phyloP scores from a whole-genome alignment of 1,284 basidiomycete species.

The Papiliotrema flavescens region DNA sequence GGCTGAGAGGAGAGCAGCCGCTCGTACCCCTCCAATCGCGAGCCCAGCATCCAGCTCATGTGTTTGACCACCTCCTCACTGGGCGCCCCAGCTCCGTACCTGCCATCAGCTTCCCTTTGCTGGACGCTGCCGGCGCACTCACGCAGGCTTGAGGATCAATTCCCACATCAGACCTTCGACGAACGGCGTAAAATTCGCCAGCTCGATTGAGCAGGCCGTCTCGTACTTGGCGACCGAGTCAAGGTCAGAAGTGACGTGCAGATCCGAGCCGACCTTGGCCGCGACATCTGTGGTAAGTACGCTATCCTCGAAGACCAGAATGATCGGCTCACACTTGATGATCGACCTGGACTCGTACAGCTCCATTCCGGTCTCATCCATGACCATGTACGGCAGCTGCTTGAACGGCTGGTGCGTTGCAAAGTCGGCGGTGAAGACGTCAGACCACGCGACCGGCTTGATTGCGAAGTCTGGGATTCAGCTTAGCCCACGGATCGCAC shows the following conservation, averaged over 20 bases:
- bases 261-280: conserved; percentile 13
- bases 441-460: neutral
- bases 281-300: conserved; percentile 24
- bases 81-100: conserved; percentile 23
- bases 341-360: conserved; percentile 59
- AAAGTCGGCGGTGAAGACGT: neutral
- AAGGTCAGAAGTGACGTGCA: conserved; percentile 41
- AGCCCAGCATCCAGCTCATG: conserved; percentile 39
- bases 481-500: neutral
- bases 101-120: conserved; percentile 1
- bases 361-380: conserved; percentile 20
- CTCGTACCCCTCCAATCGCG: conserved; percentile 55
- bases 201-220: conserved; percentile 58
- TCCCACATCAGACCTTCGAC: conserved; percentile 50
- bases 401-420: conserved; percentile 59
- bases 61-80: conserved; percentile 39
- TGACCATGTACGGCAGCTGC: conserved; percentile 60
- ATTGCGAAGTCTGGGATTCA: neutral
- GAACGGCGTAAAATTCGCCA: conserved; percentile 54
- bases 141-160: conserved; percentile 47
- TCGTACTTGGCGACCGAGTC: conserved; percentile 55
- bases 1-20: conserved; percentile 55
- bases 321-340: conserved; percentile 49
- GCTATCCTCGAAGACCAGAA: too few species aligned
- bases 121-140: neutral